phyloP scores from a whole-genome alignment of 1,284 basidiomycete species.

The Entoloma clypeatum region DNA sequence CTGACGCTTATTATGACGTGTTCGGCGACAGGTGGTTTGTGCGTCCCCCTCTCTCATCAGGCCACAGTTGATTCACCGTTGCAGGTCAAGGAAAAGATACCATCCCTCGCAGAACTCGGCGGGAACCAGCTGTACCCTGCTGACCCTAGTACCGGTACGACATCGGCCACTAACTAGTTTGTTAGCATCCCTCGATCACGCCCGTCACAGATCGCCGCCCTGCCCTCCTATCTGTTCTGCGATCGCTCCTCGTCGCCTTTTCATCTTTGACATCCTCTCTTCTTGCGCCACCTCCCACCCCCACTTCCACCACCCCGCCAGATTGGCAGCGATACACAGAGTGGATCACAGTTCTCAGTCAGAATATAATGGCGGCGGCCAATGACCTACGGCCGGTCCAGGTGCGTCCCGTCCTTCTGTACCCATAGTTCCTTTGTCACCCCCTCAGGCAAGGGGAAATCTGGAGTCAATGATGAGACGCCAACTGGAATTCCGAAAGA shows the following conservation, averaged over 20 bases:
- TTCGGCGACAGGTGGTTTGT: conserved; percentile 84
- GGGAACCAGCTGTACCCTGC: conserved; percentile 70
- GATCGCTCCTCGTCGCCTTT: conserved; percentile 68
- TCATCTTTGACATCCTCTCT: conserved; percentile 61
- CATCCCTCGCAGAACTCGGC: conserved; percentile 66
- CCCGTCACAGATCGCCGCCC: conserved; percentile 60
- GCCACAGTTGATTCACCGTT: conserved; percentile 11
- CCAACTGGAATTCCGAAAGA: conserved; percentile 63
- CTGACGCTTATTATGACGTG: conserved; percentile 63
- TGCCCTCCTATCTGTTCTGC: conserved; percentile 59
- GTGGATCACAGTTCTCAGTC: conserved; percentile 72
- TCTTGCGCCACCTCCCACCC: conserved; percentile 57
- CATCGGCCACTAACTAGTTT: background rate
- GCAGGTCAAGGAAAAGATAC: conserved; percentile 73
- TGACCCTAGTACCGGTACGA: conserved; percentile 61
- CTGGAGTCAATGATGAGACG: conserved; percentile 74
- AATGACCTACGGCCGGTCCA: conserved; percentile 80
- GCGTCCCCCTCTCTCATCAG: conserved; percentile 15
- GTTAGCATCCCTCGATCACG: conserved; percentile 8
- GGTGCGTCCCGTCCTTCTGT: conserved; percentile 32
- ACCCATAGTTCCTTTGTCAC: conserved; percentile 5
- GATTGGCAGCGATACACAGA: conserved; percentile 71
- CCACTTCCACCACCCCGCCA: conserved; percentile 43
- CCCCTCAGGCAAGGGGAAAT: conserved; percentile 60
- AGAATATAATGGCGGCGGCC: conserved; percentile 78